Base-by-base conservation (phyloP, 1,139 yeast genomes). In the Petasospora rhodanensis region DNA sequence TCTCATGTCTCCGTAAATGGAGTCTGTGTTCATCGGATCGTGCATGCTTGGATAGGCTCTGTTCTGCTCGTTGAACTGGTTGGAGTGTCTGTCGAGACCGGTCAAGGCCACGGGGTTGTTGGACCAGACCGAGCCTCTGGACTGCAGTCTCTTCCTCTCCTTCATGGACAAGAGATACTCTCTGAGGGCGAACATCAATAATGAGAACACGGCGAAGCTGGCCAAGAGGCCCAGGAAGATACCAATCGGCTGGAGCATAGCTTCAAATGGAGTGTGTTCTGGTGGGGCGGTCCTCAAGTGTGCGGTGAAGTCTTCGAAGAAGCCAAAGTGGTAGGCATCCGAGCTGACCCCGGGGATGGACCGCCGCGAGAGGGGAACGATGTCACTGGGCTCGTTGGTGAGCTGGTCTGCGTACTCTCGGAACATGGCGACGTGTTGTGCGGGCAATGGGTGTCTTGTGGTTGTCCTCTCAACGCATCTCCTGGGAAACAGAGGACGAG, bases 321-420 rank as follows among this genome's bases (percentile, higher is more conserved):
- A 50, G 5, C 51, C 55, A 16, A 49, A 33, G 37, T 51, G 55
- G 26, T 43, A 47, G 1, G 43, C 35, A 31, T 51, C 54, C 7
- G 55, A 42, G 11, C 27, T 29, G 7, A 52, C 48, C 4, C 56
- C 56, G 11, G 56, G 55, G 14, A 51, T 45, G 1, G 42, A 48
- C 25, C 51, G 33, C 26, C 26, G 34, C 13, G 22, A 7, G 14
- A 33, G 22, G n/a, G n/a, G n/a, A n/a, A n/a, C n/a, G n/a, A n/a
- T n/a, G n/a, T n/a, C n/a, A n/a, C n/a, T n/a, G n/a, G n/a, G n/a
- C n/a, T n/a, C n/a, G n/a, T n/a, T n/a, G n/a, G n/a, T n/a, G n/a
- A n/a, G n/a, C n/a, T n/a, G n/a, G n/a, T n/a, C n/a, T n/a, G n/a
- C n/a, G n/a, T n/a, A n/a, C n/a, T n/a, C n/a, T n/a, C n/a, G n/a